Base-by-base conservation (phyloP, 768 basidiomycete species). In the Suillus luteus region DNA sequence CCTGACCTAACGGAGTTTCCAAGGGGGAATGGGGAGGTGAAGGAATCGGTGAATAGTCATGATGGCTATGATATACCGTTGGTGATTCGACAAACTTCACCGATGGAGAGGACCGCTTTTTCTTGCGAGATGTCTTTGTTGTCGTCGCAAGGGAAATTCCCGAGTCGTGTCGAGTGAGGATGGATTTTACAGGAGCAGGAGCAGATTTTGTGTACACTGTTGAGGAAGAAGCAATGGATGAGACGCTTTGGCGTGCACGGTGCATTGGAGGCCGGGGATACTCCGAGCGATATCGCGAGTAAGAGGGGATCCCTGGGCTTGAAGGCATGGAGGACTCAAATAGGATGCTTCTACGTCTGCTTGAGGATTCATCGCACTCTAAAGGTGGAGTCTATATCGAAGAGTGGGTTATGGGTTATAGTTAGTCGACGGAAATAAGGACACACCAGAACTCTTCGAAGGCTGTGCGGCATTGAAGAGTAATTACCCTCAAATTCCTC, bases 71-170 rank as follows among this genome's bases (percentile, higher is more conserved):
- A 69, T 88, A 83, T 10, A 89, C 79, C 2, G 82, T 88, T 17
- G 89, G 88, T 60, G 80, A 78, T 63, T 89, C 87, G 35, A 86
- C 86, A 65, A 91, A 91, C 67, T 88, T 91, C 58, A 91, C 90
- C 40, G 86, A 88, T 60, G 76, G 70, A 12, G 77, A 67, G 8
- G 74, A 71, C n/a, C 74, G 76, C 35, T 55, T 77, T 66, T 69
- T 78, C 64, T 65, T 70, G 19, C 75, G 67, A 14, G 64, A 57
- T 31, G 67, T 67, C 46, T 63, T 67, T 31, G 79, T 70, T 38
- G 73, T 73, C 19, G 71, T 73, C 59, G 69, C 66, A 66, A 77
- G 82, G 7, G 83, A 85, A 58, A 83, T 73, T 46, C 81, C 86
- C 27, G 81, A 81, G 63, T 72, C 79, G 66, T 80, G 81, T 61